Base-by-base conservation (phyloP, 169 alveolate species). In the Theileria parva region DNA sequence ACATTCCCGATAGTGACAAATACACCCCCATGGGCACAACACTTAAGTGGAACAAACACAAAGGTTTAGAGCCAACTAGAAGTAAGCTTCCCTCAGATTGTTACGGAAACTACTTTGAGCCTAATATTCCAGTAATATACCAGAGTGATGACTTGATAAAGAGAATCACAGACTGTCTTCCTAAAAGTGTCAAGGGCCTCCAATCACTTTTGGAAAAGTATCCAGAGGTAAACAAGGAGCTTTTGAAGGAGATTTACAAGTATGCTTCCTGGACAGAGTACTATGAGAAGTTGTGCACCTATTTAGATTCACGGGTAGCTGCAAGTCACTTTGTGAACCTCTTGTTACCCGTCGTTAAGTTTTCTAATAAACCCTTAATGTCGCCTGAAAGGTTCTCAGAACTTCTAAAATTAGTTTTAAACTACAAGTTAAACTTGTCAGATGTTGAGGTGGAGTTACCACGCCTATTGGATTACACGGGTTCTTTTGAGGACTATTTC, bases 241-340 rank as follows among this genome's bases (percentile, higher is more conserved):
- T 80, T 51, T 37, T 80, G 66, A 48, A 63, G 19, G 83, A 61
- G 50, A 59, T 80, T 13, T 69, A 74, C 44, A 80, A 80, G 63
- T 65, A 51, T 64, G 13, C 48, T 27, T 74, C 39, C 7, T 30
- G 75, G 66, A 30, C 55, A 2, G 77, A 64, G 9, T 64, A 71
- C 27, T 80, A 61, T n/a, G 55, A 28, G 12, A 72, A 37, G 19
- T 63, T 80, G 57, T 64, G 76, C 69, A 28, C 55, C 8, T 21
- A 27, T 17, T 21, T 74, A n/a, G 77, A 74, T 72, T 73, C 77
- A 30, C 32, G n/a, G 23, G 53, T 80, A 15, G 88, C 77, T 39
- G 88, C 88, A 11, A 80, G 66, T n/a, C 75, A 75, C 79, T 23
- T 80, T 50, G 88, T 80, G 4, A 80, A 80, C 83, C 71, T 59